Percentiles rank a stretch among this genome's conserved stretches.
These are phyloP conservation scores for Solanum chaucha DNA, from an alignment of 257 asterid genomes.

Conservation along the genomic window DNA sequence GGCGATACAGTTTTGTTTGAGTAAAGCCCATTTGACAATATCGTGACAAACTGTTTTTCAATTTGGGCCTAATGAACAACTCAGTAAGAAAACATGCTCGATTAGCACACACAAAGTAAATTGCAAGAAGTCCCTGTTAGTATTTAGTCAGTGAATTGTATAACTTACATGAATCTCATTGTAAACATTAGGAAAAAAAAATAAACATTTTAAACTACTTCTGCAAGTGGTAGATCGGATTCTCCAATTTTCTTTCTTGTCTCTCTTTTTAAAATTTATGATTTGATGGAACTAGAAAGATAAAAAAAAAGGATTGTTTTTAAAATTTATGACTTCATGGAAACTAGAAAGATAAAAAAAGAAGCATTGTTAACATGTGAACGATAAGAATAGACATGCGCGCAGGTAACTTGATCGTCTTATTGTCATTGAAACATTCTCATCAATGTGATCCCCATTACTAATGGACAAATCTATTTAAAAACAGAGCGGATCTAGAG, in stretches of 20 bases:
- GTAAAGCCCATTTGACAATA: not conserved
- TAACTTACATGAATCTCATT: too few species aligned
- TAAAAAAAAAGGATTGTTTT: too few species aligned
- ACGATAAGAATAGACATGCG: too few species aligned
- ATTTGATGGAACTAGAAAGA: not conserved
- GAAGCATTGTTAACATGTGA: not conserved
- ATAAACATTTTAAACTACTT: too few species aligned
- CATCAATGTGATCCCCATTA: not conserved
- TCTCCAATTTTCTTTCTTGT: too few species aligned
- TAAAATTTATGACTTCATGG: too few species aligned
- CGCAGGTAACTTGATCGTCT: not conserved
- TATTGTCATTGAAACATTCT: not conserved
- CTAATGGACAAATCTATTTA: not conserved
- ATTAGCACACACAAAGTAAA: too few species aligned
- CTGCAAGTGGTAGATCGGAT: too few species aligned
- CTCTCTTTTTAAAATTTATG: not conserved
- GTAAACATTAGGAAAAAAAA: too few species aligned
- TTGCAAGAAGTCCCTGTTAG: not conserved
- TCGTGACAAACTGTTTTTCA: not conserved
- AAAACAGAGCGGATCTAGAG: fast-evolving
- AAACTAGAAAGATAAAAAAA: too few species aligned
- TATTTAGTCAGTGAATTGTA: too few species aligned
- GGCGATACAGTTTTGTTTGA: not conserved
- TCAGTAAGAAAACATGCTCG: not conserved
- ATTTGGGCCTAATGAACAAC: not conserved